phyloP scores from a whole-genome alignment of 805 yeast species.

The Candida succiphila region DNA sequence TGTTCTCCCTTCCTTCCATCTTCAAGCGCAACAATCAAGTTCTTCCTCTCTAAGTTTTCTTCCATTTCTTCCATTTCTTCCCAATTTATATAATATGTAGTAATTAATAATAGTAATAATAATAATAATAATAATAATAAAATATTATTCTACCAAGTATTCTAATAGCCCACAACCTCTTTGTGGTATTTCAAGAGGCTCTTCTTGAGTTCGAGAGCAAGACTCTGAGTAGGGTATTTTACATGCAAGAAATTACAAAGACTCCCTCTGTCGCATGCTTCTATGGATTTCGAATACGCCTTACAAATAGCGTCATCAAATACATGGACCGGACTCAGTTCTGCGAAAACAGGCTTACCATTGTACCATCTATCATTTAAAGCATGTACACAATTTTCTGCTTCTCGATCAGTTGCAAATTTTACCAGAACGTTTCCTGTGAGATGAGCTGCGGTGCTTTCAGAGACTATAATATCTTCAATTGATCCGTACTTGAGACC shows the following conservation, averaged over 20 bases:
- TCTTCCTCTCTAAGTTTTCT: no score
- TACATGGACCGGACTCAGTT: slow-evolving; percentile 63
- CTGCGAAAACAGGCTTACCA: slow-evolving; percentile 69
- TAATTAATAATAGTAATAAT: no score
- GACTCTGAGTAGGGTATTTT: slow-evolving; percentile 38
- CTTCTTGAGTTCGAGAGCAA: slow-evolving; percentile 29
- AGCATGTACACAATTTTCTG: slow-evolving; percentile 45
- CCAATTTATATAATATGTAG: no score
- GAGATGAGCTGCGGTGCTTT: slow-evolving; percentile 72
- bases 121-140: no score
- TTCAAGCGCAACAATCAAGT: no score
- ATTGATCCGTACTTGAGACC: slow-evolving; percentile 37
- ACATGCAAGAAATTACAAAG: slow-evolving; percentile 85
- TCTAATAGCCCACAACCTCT: no score
- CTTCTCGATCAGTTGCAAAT: slow-evolving; percentile 45
- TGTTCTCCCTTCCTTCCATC: no score
- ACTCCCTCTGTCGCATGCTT: slow-evolving; percentile 72
- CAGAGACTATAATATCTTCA: slow-evolving; percentile 64
- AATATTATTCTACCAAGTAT: no score
- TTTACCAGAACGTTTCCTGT: slow-evolving; percentile 79
- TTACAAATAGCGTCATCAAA: slow-evolving; percentile 69
- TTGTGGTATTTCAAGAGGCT: slow-evolving; percentile 26
- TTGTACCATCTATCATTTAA: slow-evolving; percentile 80
- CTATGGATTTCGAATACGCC: slow-evolving; percentile 49
- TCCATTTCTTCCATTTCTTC: no score